Conservation (phyloP, 129 eudicot species). For the Pittosporum tobira region DNA sequence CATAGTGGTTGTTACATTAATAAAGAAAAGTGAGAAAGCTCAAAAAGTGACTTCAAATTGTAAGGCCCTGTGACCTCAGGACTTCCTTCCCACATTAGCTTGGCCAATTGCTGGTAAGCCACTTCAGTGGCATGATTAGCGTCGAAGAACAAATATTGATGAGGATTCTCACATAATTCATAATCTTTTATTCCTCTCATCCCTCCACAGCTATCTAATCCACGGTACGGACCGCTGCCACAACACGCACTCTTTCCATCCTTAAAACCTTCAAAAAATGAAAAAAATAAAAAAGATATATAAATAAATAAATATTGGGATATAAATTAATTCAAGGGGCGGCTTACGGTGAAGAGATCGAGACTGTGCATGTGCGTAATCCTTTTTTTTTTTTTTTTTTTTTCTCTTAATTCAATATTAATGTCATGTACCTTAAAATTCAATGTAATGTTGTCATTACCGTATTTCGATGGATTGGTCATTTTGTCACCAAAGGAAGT, state of each 20-base stretch:
- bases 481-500: slow-evolving; percentile 15
- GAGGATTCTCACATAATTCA: slow-evolving; percentile 22
- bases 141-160: slow-evolving; percentile 39
- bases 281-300: no score
- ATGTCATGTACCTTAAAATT: no score
- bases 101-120: slow-evolving; percentile 38
- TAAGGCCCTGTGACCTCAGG: slow-evolving; percentile 19
- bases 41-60: slow-evolving; percentile 31
- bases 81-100: slow-evolving; percentile 41
- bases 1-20: no score
- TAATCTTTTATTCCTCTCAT: slow-evolving; percentile 29
- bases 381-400: no score
- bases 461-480: slow-evolving; percentile 30
- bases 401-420: no score
- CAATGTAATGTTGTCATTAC: no score
- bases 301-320: no score
- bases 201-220: slow-evolving; percentile 39
- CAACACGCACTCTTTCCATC: slow-evolving; percentile 36
- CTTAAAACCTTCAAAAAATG: slow-evolving; percentile 28
- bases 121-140: slow-evolving; percentile 33
- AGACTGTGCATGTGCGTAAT: no score
- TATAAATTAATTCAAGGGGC: no score
- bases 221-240: slow-evolving; percentile 36
- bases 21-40: not conserved
- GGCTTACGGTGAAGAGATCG: no score